Evolutionary conservation across 257 asterid species (phyloP).

Genomic region (Penstemon eatonii): DNA sequence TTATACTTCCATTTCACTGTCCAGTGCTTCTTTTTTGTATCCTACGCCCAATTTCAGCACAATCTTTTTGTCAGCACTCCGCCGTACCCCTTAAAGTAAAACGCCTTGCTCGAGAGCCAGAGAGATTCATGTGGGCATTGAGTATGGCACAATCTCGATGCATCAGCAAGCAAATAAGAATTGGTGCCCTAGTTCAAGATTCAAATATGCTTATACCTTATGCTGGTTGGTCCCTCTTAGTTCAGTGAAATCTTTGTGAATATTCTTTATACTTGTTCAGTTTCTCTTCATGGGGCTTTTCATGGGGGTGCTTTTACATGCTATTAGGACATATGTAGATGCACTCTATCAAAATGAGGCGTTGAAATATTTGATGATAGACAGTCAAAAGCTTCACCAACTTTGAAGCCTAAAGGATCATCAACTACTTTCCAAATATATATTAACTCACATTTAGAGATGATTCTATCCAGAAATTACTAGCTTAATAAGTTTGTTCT

Average conservation of each 20-base stretch:
- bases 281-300: conserved; percentile 10
- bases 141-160: conserved; percentile 90
- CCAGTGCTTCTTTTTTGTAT: neutral
- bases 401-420: conserved; percentile 16
- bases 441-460: conserved; percentile 17
- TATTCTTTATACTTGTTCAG: conserved; percentile 11
- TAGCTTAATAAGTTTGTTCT: conserved; percentile 21
- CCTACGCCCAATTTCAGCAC: conserved; percentile 29
- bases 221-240: conserved; percentile 74
- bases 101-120: conserved; percentile 91
- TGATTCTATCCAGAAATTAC: conserved; percentile 14
- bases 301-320: conserved; percentile 5
- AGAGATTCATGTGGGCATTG: conserved; percentile 94
- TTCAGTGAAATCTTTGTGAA: neutral
- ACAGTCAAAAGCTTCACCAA: conserved; percentile 2
- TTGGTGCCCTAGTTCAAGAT: conserved; percentile 89
- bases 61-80: conserved; percentile 61
- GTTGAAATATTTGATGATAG: conserved; percentile 13
- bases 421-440: conserved; percentile 10
- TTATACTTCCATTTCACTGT: conserved; percentile 20
- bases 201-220: conserved; percentile 88
- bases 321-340: neutral
- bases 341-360: conserved; percentile 10
- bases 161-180: conserved; percentile 65
- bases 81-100: conserved; percentile 84